phyloP scores from a whole-genome alignment of 106 monocot species.

The Dioscorea zingiberensis region DNA sequence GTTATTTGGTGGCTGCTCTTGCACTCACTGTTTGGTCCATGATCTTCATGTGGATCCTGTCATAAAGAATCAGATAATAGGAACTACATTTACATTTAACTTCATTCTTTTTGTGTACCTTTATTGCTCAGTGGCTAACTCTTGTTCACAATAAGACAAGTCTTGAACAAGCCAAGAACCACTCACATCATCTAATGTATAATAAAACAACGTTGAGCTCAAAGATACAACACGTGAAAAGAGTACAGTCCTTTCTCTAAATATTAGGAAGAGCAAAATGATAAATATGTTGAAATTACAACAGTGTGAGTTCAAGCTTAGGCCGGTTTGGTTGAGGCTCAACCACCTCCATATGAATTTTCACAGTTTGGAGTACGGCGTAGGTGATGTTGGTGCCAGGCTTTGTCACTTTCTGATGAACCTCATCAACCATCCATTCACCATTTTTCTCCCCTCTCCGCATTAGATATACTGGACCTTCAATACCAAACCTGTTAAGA shows the following conservation, averaged over 20 bases:
- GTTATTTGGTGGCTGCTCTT: conserved; percentile 42
- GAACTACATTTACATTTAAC: background rate
- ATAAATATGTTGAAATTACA: too few relatives aligned
- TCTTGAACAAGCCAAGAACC: too few relatives aligned
- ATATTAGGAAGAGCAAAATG: too few relatives aligned
- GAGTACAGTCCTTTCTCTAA: too few relatives aligned
- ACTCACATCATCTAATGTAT: too few relatives aligned
- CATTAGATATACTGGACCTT: conserved; percentile 78
- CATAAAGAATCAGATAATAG: conserved; percentile 7
- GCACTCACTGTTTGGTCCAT: conserved; percentile 68
- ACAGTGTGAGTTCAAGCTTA: conserved; percentile 81
- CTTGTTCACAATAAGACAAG: too few relatives aligned
- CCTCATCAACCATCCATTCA: conserved; percentile 82
- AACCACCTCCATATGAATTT: conserved; percentile 92
- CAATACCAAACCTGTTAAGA: conserved; percentile 82
- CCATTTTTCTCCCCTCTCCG: conserved; percentile 64
- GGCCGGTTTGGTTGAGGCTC: conserved; percentile 88
- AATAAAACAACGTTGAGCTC: too few relatives aligned
- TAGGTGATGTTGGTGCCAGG: conserved; percentile 41
- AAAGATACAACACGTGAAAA: too few relatives aligned
- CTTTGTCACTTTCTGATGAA: conserved; percentile 69
- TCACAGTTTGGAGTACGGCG: conserved; percentile 63
- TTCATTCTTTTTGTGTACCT: too few relatives aligned
- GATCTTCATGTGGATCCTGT: conserved; percentile 66
- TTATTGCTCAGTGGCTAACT: too few relatives aligned